A percentile compares a stretch with the other conserved stretches of the same genome.
These are phyloP conservation scores for Hortiboletus flavorubellus DNA, from an alignment of 768 basidiomycete genomes.

Conservation along the genomic window DNA sequence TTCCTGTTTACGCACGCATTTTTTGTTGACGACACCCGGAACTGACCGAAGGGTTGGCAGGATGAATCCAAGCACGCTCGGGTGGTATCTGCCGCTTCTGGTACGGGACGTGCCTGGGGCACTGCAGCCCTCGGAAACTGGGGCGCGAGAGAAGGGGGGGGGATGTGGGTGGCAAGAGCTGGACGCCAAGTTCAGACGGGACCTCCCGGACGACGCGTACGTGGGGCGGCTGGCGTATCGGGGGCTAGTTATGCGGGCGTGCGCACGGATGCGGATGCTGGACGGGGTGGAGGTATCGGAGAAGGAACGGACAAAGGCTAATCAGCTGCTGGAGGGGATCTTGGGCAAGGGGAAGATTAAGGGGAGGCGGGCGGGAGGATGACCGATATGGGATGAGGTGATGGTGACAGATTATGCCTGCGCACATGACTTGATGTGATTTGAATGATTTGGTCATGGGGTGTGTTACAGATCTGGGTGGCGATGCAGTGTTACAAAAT, in stretches of 20 bases:
- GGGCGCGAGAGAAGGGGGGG: conserved; percentile 32
- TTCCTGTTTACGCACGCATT: not conserved
- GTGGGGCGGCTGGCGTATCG: conserved; percentile 86
- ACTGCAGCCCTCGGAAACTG: conserved; percentile 55
- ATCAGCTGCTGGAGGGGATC: conserved; percentile 59
- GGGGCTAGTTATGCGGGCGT: conserved; percentile 80
- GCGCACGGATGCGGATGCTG: conserved; percentile 61
- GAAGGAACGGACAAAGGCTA: conserved; percentile 85
- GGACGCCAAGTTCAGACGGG: conserved; percentile 84
- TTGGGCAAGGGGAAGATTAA: conserved; percentile 41
- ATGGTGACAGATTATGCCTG: conserved; percentile 34
- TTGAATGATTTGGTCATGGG: not conserved
- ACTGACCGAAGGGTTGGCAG: conserved; percentile 35
- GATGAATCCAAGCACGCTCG: conserved; percentile 97
- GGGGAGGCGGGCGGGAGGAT: conserved; percentile 20
- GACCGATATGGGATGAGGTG: conserved; percentile 12
- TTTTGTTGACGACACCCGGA: conserved; percentile 20
- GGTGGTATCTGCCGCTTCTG: conserved; percentile 91
- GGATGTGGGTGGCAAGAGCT: conserved; percentile 62
- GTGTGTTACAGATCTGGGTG: conserved; percentile 13
- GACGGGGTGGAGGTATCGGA: conserved; percentile 83
- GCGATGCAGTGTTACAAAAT: conserved; percentile 5
- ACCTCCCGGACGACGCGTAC: conserved; percentile 86
- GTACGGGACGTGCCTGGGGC: conserved; percentile 66
- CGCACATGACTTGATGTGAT: conserved; percentile 26